Evolutionary conservation across 495 filamentous ascomycete genomes (phyloP).

Genomic region (Trypethelium eluteriae): DNA sequence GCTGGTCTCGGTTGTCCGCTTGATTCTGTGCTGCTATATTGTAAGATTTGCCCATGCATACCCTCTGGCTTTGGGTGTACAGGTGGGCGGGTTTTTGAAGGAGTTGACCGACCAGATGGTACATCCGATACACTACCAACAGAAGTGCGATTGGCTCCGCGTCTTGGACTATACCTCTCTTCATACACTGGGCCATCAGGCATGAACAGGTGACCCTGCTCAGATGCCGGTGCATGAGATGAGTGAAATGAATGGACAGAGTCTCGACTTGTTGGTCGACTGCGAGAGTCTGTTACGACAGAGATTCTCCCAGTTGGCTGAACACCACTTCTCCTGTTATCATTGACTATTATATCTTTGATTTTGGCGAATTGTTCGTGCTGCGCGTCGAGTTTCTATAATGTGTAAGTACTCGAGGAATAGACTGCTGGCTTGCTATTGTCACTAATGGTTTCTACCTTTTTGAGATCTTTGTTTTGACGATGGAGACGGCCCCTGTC

Average conservation of each 20-base stretch:
- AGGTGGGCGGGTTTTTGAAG: constrained; percentile 40
- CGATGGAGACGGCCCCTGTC: constrained; percentile 42
- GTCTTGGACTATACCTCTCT: constrained; percentile 19
- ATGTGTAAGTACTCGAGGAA: constrained; percentile 22
- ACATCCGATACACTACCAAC: constrained; percentile 16
- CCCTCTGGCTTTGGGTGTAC: constrained; percentile 57
- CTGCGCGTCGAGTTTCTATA: constrained; percentile 29
- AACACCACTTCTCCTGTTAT: constrained; percentile 53
- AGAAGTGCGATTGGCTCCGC: constrained; percentile 3
- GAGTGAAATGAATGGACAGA: constrained; percentile 2
- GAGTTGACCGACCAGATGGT: constrained; percentile 12
- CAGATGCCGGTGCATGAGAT: background rate
- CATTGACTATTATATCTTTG: constrained; percentile 59
- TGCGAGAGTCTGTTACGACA: background rate
- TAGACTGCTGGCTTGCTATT: constrained; percentile 4
- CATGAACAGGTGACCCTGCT: constrained; percentile 24
- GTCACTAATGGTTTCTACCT: constrained; percentile 35
- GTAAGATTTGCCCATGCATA: constrained; percentile 49
- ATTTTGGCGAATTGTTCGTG: constrained; percentile 49
- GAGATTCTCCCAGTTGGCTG: constrained; percentile 23
- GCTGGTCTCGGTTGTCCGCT: constrained; percentile 11
- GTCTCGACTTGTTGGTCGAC: constrained; percentile 3
- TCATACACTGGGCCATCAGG: constrained; percentile 19
- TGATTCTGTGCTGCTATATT: constrained; percentile 17
- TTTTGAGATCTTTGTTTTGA: constrained; percentile 44